Evolutionary conservation across 371 early-diverging fungal genomes (phyloP).

Genomic region (Fennellomyces sp.): DNA sequence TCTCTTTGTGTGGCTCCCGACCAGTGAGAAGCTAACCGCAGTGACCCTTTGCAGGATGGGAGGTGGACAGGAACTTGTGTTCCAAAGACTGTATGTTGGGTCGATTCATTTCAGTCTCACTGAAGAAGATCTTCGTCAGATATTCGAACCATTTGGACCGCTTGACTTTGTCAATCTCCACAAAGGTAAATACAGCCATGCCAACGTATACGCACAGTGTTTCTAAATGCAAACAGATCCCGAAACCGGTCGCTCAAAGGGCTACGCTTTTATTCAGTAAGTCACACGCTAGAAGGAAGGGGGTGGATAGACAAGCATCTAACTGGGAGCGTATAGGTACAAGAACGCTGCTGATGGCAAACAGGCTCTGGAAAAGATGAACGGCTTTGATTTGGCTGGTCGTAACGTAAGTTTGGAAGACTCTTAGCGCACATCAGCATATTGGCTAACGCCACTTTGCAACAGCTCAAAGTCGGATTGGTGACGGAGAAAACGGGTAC

Average conservation of each 20-base stretch:
- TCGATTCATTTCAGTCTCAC: slow-evolving; percentile 81
- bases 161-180: slow-evolving; percentile 85
- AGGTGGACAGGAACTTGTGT: slow-evolving; percentile 44
- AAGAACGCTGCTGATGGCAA: slow-evolving; percentile 78
- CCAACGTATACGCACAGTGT: too few species aligned
- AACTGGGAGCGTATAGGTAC: too few species aligned
- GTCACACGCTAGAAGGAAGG: too few species aligned
- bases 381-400: slow-evolving; percentile 84
- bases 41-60: neutral
- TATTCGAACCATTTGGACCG: slow-evolving; percentile 89
- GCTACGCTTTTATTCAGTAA: slow-evolving; percentile 90
- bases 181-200: slow-evolving; percentile 56
- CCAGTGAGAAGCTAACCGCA: too few species aligned
- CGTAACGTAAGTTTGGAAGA: slow-evolving; percentile 51
- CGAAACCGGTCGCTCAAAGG: slow-evolving; percentile 83
- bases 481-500: slow-evolving; percentile 68
- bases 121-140: slow-evolving; percentile 80
- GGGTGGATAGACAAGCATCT: too few species aligned
- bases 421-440: too few species aligned
- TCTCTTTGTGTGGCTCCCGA: too few species aligned
- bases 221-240: too few species aligned
- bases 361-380: slow-evolving; percentile 83
- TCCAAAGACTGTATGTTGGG: slow-evolving; percentile 81
- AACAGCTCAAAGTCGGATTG: slow-evolving; percentile 80
- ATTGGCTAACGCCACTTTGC: too few species aligned